Evolutionary conservation across 805 yeast genomes (phyloP).

Genomic region (Ogataea paraovalis): DNA sequence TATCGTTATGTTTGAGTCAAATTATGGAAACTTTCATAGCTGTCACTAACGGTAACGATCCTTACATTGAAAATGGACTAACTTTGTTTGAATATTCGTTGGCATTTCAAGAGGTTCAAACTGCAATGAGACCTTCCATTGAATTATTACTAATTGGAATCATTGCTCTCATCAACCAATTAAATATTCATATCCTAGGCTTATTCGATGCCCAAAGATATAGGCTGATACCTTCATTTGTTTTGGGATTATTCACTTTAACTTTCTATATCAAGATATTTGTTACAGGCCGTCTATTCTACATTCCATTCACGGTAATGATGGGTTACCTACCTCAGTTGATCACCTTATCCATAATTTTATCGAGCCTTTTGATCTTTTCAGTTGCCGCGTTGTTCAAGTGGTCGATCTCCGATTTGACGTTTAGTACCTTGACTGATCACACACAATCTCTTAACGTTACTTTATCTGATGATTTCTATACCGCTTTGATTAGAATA

Average conservation of each 20-base stretch:
- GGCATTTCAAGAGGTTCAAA: constrained; percentile 69
- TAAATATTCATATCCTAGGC: constrained; percentile 61
- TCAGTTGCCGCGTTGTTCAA: constrained; percentile 56
- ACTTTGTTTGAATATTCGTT: constrained; percentile 73
- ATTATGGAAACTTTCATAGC: constrained; percentile 64
- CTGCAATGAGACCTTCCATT: constrained; percentile 45
- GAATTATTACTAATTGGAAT: constrained; percentile 50
- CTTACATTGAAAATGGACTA: constrained; percentile 62
- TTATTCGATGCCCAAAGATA: constrained; percentile 47
- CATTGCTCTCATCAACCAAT: constrained; percentile 55
- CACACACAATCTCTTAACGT: constrained; percentile 37
- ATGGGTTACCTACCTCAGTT: constrained; percentile 68
- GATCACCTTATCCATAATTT: constrained; percentile 45
- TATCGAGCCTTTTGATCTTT: constrained; percentile 51
- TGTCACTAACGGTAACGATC: constrained; percentile 50
- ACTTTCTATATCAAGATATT: constrained; percentile 41
- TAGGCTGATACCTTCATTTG: constrained; percentile 59
- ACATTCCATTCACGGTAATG: constrained; percentile 53
- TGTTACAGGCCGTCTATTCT: constrained; percentile 36
- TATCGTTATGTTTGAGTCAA: constrained; percentile 56
- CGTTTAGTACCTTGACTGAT: constrained; percentile 32
- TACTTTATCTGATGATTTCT: constrained; percentile 57
- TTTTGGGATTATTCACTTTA: constrained; percentile 53
- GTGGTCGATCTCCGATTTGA: constrained; percentile 29
- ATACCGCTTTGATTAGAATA: constrained; percentile 53